Percentiles rank a stretch among this genome's conserved stretches.
These are phyloP conservation scores for Lachnum nothofagi DNA, from an alignment of 2,329 filamentous ascomycete species.

Conservation along the genomic window DNA sequence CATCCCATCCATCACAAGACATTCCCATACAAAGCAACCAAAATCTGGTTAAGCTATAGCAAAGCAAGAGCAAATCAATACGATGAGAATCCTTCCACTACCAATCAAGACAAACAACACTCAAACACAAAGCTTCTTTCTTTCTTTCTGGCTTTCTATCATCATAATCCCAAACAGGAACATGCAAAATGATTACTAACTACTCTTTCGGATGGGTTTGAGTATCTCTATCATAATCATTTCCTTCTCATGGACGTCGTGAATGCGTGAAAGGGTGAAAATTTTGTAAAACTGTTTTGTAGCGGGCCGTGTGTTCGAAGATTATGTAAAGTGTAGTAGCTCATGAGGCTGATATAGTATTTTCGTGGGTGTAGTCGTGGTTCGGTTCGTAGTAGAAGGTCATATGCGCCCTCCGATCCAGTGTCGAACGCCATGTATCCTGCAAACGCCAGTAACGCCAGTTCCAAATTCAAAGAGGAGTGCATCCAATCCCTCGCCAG, in stretches of 20 bases:
- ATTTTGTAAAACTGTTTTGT: constrained; percentile 3
- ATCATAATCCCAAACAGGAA: constrained; percentile 11
- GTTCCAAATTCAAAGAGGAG: constrained; percentile 19
- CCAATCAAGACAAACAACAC: constrained; percentile 1
- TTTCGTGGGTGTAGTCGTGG: constrained; percentile 15
- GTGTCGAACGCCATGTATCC: constrained; percentile 20
- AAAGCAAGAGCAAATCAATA: constrained; percentile 11
- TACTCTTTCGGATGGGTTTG: too few relatives aligned
- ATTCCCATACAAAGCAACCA: constrained; percentile 18
- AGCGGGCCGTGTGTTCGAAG: constrained; percentile 7
- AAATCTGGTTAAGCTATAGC: constrained; percentile 23
- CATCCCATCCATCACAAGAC: constrained; percentile 6
- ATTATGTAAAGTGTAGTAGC: constrained; percentile 26
- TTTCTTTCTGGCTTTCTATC: too few relatives aligned
- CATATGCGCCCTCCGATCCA: constrained; percentile 3
- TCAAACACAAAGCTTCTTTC: constrained; percentile 5
- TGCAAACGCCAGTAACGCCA: constrained; percentile 25
- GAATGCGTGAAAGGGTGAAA: constrained; percentile 32
- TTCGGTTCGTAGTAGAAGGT: constrained; percentile 1
- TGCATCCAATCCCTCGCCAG: constrained; percentile 27
- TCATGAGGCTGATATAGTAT: constrained; percentile 18
- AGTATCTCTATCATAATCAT: constrained; percentile 19
- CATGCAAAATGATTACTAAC: constrained; percentile 7
- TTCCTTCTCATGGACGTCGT: constrained; percentile 26
- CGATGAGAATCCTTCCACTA: constrained; percentile 4